phyloP scores from a whole-genome alignment of 2,329 filamentous ascomycete species.

The Colletotrichum sp. region DNA sequence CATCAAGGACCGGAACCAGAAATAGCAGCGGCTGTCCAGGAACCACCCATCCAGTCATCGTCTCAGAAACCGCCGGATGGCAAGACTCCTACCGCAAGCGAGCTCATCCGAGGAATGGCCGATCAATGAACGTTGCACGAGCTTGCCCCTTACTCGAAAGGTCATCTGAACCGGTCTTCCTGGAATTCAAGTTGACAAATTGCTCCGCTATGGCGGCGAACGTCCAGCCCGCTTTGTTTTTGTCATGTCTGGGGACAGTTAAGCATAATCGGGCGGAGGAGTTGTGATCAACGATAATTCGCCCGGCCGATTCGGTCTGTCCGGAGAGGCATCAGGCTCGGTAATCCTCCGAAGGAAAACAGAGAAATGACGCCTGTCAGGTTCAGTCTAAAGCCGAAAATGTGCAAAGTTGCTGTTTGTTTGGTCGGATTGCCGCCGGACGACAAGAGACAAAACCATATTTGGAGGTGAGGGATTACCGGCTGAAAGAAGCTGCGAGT shows the following conservation, averaged over 20 bases:
- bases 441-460: neutral
- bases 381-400: neutral
- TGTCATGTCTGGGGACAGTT: neutral
- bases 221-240: neutral
- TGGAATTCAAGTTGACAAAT: neutral
- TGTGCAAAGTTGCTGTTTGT: neutral
- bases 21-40: neutral
- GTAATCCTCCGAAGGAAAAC: neutral
- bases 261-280: neutral
- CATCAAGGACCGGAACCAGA: neutral
- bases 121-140: neutral
- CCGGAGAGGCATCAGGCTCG: neutral
- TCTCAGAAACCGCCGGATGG: neutral
- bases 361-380: neutral
- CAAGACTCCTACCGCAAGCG: neutral
- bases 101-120: neutral
- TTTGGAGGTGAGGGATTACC: neutral
- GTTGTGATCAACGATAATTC: neutral
- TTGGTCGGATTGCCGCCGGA: neutral
- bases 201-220: neutral
- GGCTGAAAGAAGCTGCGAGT: neutral
- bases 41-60: neutral
- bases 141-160: neutral
- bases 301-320: neutral
- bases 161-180: neutral